Percentiles rank a stretch among this genome's conserved stretches.
These are phyloP conservation scores for Annulohypoxylon maeteangense DNA, from an alignment of 495 filamentous ascomycete genomes.

Conservation along the genomic window DNA sequence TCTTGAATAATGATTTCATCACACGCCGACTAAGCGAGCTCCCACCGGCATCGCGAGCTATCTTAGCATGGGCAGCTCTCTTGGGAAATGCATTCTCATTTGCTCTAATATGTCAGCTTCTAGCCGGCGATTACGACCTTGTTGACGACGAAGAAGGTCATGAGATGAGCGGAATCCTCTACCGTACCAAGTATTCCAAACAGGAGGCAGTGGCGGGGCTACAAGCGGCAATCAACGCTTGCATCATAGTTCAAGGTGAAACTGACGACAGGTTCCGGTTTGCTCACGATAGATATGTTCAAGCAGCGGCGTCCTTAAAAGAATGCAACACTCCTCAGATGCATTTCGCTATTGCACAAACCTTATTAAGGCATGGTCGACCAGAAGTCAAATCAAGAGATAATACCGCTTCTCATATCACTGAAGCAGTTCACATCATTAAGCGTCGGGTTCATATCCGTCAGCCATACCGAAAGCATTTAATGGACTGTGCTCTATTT, in stretches of 20 bases:
- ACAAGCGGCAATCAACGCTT: slow-evolving; percentile 80
- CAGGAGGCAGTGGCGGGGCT: slow-evolving; percentile 75
- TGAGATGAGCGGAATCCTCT: slow-evolving; percentile 32
- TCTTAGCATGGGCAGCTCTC: slow-evolving; percentile 87
- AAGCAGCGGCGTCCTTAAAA: slow-evolving; percentile 74
- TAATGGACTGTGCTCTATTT: slow-evolving; percentile 79
- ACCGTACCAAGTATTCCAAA: slow-evolving; percentile 48
- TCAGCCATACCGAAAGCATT: slow-evolving; percentile 72
- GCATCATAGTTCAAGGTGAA: slow-evolving; percentile 77
- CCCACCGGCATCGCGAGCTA: slow-evolving; percentile 73
- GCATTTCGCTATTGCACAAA: slow-evolving; percentile 87
- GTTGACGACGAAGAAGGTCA: slow-evolving; percentile 50
- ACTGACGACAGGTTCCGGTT: slow-evolving; percentile 82
- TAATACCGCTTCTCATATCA: slow-evolving; percentile 78
- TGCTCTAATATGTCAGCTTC: slow-evolving; percentile 76
- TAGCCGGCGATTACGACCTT: slow-evolving; percentile 73
- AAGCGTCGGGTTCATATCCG: slow-evolving; percentile 68
- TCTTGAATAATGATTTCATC: slow-evolving; percentile 83
- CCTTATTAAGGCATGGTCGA: slow-evolving; percentile 74
- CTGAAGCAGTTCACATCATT: slow-evolving; percentile 76
- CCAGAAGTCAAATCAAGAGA: slow-evolving; percentile 68
- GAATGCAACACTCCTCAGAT: slow-evolving; percentile 78
- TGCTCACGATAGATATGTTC: slow-evolving; percentile 83
- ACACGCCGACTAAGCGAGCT: slow-evolving; percentile 79
- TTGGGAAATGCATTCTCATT: slow-evolving; percentile 85